Percentiles rank a stretch among this genome's conserved stretches.
Evolutionary conservation across 1,139 yeast genomes (phyloP).

Genomic region (Pichia sp.): DNA sequence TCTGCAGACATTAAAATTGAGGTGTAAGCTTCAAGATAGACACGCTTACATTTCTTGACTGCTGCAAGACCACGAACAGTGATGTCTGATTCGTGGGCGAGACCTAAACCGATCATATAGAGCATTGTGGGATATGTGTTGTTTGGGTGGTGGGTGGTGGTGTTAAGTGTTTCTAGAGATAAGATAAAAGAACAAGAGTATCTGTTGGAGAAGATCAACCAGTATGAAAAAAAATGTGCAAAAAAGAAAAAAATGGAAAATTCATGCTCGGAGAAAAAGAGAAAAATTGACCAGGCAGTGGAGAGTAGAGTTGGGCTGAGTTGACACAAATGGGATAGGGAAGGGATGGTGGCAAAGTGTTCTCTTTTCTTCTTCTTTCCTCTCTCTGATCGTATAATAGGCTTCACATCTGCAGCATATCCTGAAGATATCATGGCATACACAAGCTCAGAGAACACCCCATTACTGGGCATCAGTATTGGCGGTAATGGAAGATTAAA

Average conservation of each 20-base stretch:
- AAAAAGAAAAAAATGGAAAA: not conserved
- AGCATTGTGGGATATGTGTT: conserved; percentile 49
- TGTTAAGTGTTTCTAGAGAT: too few relatives aligned
- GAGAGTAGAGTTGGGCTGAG: too few relatives aligned
- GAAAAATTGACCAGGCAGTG: too few relatives aligned
- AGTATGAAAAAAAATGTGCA: not conserved
- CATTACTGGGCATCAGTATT: conserved; percentile 5
- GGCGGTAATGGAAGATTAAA: not conserved
- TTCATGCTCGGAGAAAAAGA: not conserved
- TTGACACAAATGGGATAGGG: too few relatives aligned
- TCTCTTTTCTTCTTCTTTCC: too few relatives aligned
- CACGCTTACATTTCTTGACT: conserved; percentile 79
- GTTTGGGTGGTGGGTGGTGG: not conserved
- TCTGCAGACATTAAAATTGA: conserved; percentile 94
- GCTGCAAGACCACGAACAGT: conserved; percentile 93
- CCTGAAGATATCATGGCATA: too few relatives aligned
- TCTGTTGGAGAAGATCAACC: not conserved
- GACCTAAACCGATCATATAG: conserved; percentile 87
- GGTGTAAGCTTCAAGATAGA: conserved; percentile 93
- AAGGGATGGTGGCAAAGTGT: too few relatives aligned
- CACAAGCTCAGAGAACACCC: conserved; percentile 5
- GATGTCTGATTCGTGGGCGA: conserved; percentile 85
- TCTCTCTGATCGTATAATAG: too few relatives aligned
- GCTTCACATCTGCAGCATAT: too few relatives aligned
- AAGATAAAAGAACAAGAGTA: too few relatives aligned